phyloP scores from a whole-genome alignment of 345 rosid species.

The Eutrema japonicum region DNA sequence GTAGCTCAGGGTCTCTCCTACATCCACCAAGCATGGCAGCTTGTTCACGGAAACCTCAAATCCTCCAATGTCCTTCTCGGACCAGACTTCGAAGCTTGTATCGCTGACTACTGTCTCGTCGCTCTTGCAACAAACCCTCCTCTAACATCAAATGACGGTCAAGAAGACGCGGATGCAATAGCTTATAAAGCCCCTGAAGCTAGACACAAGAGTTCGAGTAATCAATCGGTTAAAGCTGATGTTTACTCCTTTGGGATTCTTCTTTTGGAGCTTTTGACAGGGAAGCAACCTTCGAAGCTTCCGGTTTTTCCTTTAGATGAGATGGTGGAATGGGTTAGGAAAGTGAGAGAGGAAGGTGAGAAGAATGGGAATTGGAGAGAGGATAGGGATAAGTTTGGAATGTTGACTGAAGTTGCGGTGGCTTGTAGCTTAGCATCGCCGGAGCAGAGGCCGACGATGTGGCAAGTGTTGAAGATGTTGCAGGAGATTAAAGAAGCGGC shows the following conservation, averaged over 20 bases:
- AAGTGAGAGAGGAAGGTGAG: conserved; percentile 58
- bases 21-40: conserved; percentile 96
- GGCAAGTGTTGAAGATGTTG: conserved; percentile 94
- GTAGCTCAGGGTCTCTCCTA: conserved; percentile 92
- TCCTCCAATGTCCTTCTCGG: conserved; percentile 85
- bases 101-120: conserved; percentile 74
- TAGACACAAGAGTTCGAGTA: conserved; percentile 47
- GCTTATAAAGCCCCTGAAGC: conserved; percentile 71
- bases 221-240: conserved; percentile 61
- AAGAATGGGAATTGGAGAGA: conserved; percentile 43
- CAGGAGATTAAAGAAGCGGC: conserved; percentile 84
- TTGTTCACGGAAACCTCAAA: conserved; percentile 90
- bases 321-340: conserved; percentile 64
- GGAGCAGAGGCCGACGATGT: conserved; percentile 96
- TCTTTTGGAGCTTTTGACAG: conserved; percentile 79
- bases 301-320: conserved; percentile 47
- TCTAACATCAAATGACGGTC: conserved; percentile 28
- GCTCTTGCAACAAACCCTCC: conserved; percentile 48
- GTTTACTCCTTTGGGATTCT: conserved; percentile 77
- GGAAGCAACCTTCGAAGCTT: conserved; percentile 70
- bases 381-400: conserved; percentile 62
- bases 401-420: conserved; percentile 79
- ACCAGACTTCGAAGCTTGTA: conserved; percentile 88
- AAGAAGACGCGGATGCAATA: conserved; percentile 45
- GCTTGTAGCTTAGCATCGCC: conserved; percentile 66